These are phyloP conservation scores for Phlebiopsis gigantea DNA, from an alignment of 768 basidiomycete genomes.

Conservation along the genomic window DNA sequence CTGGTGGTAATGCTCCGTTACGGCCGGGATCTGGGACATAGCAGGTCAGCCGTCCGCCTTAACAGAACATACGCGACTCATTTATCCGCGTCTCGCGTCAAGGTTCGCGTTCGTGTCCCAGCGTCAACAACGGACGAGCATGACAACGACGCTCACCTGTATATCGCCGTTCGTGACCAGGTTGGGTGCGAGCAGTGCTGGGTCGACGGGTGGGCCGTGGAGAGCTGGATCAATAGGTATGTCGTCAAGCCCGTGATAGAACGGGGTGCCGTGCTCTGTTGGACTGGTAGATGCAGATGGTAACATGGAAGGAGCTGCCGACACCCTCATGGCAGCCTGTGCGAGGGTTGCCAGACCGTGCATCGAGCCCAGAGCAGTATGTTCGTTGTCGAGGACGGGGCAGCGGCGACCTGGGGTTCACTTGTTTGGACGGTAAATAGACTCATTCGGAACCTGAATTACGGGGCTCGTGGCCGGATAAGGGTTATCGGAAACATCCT, in stretches of 20 bases:
- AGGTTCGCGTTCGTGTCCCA: slow-evolving; percentile 12
- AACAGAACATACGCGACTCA: slow-evolving; percentile 16
- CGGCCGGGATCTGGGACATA: slow-evolving; percentile 5
- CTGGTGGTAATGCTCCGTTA: slow-evolving; percentile 10
- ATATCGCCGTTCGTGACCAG: background rate
- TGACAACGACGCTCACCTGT: slow-evolving; percentile 18
- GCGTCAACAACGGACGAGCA: slow-evolving; percentile 9
- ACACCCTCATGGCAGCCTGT: slow-evolving; percentile 46
- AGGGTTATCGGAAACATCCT: slow-evolving; percentile 4
- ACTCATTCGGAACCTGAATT: slow-evolving; percentile 13
- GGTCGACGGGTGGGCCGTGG: slow-evolving; percentile 25
- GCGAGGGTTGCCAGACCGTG: slow-evolving; percentile 4
- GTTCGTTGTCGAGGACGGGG: slow-evolving; percentile 30
- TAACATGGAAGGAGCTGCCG: slow-evolving; percentile 48
- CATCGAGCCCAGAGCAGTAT: slow-evolving; percentile 9
- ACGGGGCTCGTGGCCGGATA: slow-evolving; percentile 1
- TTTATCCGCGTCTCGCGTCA: slow-evolving; percentile 20
- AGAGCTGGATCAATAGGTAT: slow-evolving; percentile 83
- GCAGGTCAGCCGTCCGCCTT: slow-evolving; percentile 10
- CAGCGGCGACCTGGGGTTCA: slow-evolving; percentile 28
- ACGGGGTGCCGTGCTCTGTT: slow-evolving; percentile 56
- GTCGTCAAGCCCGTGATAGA: slow-evolving; percentile 45
- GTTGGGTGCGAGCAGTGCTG: slow-evolving; percentile 18
- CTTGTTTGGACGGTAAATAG: slow-evolving; percentile 20
- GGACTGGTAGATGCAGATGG: slow-evolving; percentile 50